Evolutionary conservation across 805 yeast species (phyloP).

Genomic region (Wickerhamomyces canadensis): DNA sequence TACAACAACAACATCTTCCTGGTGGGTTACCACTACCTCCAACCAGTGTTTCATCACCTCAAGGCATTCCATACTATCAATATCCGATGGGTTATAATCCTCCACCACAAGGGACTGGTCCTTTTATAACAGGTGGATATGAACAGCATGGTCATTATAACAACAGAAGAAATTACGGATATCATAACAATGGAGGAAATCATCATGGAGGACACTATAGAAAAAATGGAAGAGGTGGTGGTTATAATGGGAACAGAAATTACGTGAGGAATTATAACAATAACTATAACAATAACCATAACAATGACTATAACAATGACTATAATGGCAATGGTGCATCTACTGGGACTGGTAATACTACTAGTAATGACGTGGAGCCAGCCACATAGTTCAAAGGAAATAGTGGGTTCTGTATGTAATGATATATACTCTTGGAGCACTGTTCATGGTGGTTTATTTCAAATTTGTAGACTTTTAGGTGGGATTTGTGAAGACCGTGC

Average conservation of each 20-base stretch:
- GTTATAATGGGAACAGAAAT: constrained; percentile 5
- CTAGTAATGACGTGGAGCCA: no score
- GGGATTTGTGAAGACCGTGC: no score
- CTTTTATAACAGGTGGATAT: no score
- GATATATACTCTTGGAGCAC: no score
- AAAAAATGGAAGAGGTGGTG: not conserved
- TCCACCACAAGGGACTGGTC: not conserved
- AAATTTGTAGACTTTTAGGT: no score
- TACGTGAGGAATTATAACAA: constrained; percentile 7
- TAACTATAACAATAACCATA: constrained; percentile 4
- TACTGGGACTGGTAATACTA: not conserved
- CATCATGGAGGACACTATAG: not conserved
- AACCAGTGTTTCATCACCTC: no score
- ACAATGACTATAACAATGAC: constrained; percentile 3
- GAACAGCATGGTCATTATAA: not conserved
- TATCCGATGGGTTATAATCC: no score
- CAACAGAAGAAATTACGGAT: not conserved
- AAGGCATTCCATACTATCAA: no score
- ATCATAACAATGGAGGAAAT: not conserved
- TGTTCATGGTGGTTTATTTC: no score
- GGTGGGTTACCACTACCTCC: no score
- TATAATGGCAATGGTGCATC: constrained; percentile 8
- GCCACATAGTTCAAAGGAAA: no score
- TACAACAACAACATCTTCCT: not conserved
- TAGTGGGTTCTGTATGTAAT: no score